A percentile compares a stretch with the other conserved stretches of the same genome.
These are phyloP conservation scores for Diaporthe batatas DNA, from an alignment of 2,329 filamentous ascomycete genomes.

Conservation along the genomic window DNA sequence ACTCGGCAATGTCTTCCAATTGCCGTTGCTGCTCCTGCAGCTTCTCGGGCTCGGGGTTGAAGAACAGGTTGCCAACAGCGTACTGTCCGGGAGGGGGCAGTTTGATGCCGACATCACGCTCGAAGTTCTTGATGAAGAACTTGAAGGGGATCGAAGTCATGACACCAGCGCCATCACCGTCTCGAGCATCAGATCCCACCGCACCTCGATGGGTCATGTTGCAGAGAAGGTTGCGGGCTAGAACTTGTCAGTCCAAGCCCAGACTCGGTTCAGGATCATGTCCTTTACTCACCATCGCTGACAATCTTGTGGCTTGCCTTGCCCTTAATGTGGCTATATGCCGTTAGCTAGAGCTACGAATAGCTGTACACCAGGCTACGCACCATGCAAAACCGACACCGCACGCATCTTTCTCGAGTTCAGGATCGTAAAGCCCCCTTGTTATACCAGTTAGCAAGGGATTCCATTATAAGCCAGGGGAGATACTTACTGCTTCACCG, in stretches of 20 bases:
- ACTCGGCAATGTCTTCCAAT: constrained; percentile 94
- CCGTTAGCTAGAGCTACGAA: constrained; percentile 36
- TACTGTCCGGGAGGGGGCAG: constrained; percentile 93
- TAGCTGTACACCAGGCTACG: constrained; percentile 49
- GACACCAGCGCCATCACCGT: constrained; percentile 97
- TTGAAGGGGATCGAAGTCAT: constrained; percentile 99
- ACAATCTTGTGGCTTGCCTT: constrained; percentile 98
- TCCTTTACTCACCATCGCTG: constrained; percentile 83
- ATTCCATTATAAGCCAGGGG: constrained; percentile 30
- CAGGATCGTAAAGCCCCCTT: constrained; percentile 92
- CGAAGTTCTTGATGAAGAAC: constrained; percentile 99
- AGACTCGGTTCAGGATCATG: neutral
- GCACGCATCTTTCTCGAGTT: constrained; percentile 98
- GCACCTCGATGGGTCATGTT: constrained; percentile 99
- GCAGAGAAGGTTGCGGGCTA: constrained; percentile 93
- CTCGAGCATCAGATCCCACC: constrained; percentile 96
- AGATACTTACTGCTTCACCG: constrained; percentile 85
- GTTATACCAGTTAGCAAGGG: neutral
- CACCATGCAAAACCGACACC: constrained; percentile 99
- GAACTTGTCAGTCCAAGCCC: constrained; percentile 32
- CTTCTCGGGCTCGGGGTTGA: constrained; percentile 94
- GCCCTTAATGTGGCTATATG: constrained; percentile 91
- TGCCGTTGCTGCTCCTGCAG: constrained; percentile 90
- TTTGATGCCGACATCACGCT: constrained; percentile 87
- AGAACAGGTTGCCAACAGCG: constrained; percentile 97